These are phyloP conservation scores for Fusarium longipes DNA, from an alignment of 2,329 filamentous ascomycete species.

Conservation along the genomic window DNA sequence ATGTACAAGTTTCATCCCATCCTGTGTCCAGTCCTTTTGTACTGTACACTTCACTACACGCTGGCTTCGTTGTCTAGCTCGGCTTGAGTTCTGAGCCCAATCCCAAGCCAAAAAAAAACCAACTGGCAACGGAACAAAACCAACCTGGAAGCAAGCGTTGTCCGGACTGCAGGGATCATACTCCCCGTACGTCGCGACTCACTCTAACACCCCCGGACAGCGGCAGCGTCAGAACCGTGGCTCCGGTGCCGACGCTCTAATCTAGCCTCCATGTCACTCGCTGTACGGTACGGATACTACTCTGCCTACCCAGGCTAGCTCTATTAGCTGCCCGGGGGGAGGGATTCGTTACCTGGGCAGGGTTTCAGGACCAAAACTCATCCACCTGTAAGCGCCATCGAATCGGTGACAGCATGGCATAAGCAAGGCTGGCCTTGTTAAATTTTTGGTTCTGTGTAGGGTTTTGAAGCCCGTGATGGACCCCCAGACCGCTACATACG, in stretches of 20 bases:
- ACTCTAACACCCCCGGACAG: constrained; percentile 26
- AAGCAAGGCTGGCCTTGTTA: constrained; percentile 23
- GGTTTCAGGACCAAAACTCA: constrained; percentile 31
- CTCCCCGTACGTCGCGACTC: constrained; percentile 33
- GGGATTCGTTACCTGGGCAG: constrained; percentile 14
- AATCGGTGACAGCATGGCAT: constrained; percentile 14
- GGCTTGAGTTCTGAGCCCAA: background rate
- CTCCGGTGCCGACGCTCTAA: constrained; percentile 44
- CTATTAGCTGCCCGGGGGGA: constrained; percentile 6
- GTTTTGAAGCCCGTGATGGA: constrained; percentile 34
- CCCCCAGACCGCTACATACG: constrained; percentile 15
- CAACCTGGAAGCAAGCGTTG: constrained; percentile 13
- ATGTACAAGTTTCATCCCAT: background rate
- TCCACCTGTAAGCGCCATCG: constrained; percentile 26
- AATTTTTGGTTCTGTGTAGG: constrained; percentile 31
- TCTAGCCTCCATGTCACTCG: background rate
- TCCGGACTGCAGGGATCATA: constrained; percentile 36
- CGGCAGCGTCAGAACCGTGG: constrained; percentile 46
- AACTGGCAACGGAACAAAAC: constrained; percentile 18
- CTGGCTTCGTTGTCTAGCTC: constrained; percentile 4
- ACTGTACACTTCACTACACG: constrained; percentile 6
- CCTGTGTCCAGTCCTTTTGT: constrained; percentile 1
- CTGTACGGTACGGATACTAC: background rate
- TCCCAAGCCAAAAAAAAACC: background rate
- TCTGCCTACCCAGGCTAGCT: background rate